Base-by-base conservation (phyloP, 306 rosid genomes). In the Erythrophleum fordii region DNA sequence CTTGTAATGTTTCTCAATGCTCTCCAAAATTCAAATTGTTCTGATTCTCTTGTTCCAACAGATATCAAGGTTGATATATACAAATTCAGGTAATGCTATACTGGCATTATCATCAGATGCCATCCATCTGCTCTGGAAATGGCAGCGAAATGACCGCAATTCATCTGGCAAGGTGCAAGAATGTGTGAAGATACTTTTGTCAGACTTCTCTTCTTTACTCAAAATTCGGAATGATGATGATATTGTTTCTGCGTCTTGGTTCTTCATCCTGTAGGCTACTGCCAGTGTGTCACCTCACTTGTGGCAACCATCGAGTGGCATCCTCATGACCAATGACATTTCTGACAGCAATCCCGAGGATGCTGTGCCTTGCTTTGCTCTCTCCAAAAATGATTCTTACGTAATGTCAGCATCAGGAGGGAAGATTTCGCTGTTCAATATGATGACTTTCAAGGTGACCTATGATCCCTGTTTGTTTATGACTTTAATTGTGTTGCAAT, bases 331-430 rank as follows among this genome's bases (percentile, higher is more conserved):
- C 77, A 94, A 94, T 72, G 98, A 94, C 71, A 44, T 90, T 81
- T 62, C 85, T 80, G 94, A 91, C 86, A 82, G 89, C 86, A 90
- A 85, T 83, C 82, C 93, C 20, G 98, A 94, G 86, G 97, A 94
- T 74, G 90, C 91, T 12, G 93, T 94, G 22, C 93, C 97, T 52
- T 94, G 98, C 83, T 94, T 94, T 71, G 98, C 98, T 81, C 86
- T 94, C 78, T 94, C 98, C 59, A 94, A 94, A 83, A 94, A 94
- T 77, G 98, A 94, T 86, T 92, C 97, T 77, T 94, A 94, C n/a
- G 98, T 94, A 59, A 94, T 94, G 97, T 94, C 98, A 70, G 98
- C 98, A 66, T 94, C 98, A 7, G 98, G 98, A 73, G 98, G 98
- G 80, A 92, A 92, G 88, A 92, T 94, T 69, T 94, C 98, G 73